Evolutionary conservation across 257 asterid genomes (phyloP).

Genomic region (Solanum stenotomum): DNA sequence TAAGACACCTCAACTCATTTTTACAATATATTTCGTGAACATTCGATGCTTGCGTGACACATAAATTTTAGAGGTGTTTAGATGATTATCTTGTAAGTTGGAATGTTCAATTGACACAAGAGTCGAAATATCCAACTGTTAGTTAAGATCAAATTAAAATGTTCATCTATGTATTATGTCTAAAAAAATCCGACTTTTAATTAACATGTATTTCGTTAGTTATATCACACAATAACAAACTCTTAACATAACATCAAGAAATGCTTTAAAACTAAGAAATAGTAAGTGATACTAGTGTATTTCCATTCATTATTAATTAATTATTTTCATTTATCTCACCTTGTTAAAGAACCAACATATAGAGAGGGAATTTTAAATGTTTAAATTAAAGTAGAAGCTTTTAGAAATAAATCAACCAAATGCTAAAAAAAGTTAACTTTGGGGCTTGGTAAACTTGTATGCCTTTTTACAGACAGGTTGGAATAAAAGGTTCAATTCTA

Average conservation of each 20-base stretch:
- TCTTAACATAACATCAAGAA: background rate
- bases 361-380: background rate
- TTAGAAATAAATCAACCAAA: background rate
- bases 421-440: background rate
- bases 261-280: background rate
- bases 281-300: background rate
- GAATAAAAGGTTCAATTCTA: background rate
- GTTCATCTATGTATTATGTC: too few relatives aligned
- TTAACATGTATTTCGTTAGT: background rate
- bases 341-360: background rate
- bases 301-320: background rate
- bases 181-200: background rate
- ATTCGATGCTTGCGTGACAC: fast-evolving
- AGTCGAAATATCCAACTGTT: background rate
- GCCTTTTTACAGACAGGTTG: background rate
- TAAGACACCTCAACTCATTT: fast-evolving
- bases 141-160: too few relatives aligned
- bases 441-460: background rate
- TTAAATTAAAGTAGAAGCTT: background rate
- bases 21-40: too few relatives aligned
- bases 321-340: background rate
- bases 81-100: too few relatives aligned
- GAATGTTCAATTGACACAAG: too few relatives aligned
- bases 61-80: too few relatives aligned
- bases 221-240: background rate